Base-by-base conservation (phyloP, 306 rosid genomes). In the Macrotyloma uniflorum region DNA sequence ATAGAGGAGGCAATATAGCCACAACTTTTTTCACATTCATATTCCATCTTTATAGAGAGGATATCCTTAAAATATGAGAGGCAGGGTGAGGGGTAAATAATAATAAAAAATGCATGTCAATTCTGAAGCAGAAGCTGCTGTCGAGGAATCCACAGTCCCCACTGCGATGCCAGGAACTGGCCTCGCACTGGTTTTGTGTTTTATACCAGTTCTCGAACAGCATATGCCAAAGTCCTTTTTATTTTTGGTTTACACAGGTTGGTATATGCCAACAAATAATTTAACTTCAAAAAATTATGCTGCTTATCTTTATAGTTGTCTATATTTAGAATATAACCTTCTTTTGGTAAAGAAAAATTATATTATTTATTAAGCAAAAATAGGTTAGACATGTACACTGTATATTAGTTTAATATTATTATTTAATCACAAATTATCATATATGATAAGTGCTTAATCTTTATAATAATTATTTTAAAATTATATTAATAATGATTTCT, bases 151-250 rank as follows among this genome's bases (percentile, higher is more conserved):
- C 55, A 38, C 18, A 79, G 82, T 82, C 78, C 86, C 84, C 74
- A 67, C 32, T 75, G 85, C 69, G 89, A 86, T 82, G 84, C 89
- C 83, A 66, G 59, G 84, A 86, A 79, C 85, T 66, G 86, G 65
- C 77, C 57, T 75, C 32, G 88, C 86, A 75, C 57, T 54, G 49
- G 49, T 43, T 45, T 33, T 75, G 49, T 45, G 71, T 70, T 58
- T 20, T 45, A 53, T 54, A 65, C 59, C 24, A 55, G 67, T 50
- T 74, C 72, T 74, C 26, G 0, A 32, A 75, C 19, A 66, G 87
- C 67, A 84, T 84, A 80, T 84, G 82, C 85, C 64, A 47, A 43
- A 9, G 51, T 76, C 70, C 77, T 19, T 68, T 81, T 62, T 51
- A 24, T 33, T 19, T 49, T 12, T 58, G 71, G 67, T 57, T 70